Evolutionary conservation across 2,329 filamentous ascomycete genomes (phyloP).

Genomic region (Purpureocillium takamizusanense): DNA sequence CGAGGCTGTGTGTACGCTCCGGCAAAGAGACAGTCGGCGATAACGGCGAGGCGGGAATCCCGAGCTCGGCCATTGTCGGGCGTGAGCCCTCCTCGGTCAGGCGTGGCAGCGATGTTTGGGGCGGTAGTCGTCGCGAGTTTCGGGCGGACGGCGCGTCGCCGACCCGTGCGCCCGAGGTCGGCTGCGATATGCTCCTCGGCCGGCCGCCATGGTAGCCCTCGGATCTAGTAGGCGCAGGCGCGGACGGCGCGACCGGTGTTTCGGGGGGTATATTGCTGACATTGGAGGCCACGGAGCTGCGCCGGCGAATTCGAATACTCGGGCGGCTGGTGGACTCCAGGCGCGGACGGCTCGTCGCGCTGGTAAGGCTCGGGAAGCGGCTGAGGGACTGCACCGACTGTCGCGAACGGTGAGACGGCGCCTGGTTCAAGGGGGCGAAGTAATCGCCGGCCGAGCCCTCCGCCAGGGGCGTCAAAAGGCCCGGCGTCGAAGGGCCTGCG

Average conservation of each 20-base stretch:
- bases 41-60: slow-evolving; percentile 10
- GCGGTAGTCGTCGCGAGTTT: slow-evolving; percentile 19
- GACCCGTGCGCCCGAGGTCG: slow-evolving; percentile 3
- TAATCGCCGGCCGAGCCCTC: slow-evolving; percentile 1
- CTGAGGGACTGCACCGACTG: slow-evolving; percentile 3
- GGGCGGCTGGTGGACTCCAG: slow-evolving; percentile 8
- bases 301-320: slow-evolving; percentile 14
- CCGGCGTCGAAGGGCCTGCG: neutral
- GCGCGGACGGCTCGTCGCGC: neutral
- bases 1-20: slow-evolving; percentile 1
- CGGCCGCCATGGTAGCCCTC: slow-evolving; percentile 7
- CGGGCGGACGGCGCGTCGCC: slow-evolving; percentile 13
- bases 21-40: slow-evolving; percentile 19
- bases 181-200: slow-evolving; percentile 27
- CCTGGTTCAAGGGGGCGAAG: slow-evolving; percentile 1
- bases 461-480: neutral
- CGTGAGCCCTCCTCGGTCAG: slow-evolving; percentile 28
- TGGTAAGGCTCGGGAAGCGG: slow-evolving; percentile 1
- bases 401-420: slow-evolving; percentile 3
- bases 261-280: neutral
- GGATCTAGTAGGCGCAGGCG: neutral
- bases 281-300: slow-evolving; percentile 3
- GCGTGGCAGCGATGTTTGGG: slow-evolving; percentile 25
- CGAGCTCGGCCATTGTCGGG: slow-evolving; percentile 25
- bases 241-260: neutral